Evolutionary conservation across 169 alveolate species (phyloP).

Genomic region (Toxoplasma gondii): DNA sequence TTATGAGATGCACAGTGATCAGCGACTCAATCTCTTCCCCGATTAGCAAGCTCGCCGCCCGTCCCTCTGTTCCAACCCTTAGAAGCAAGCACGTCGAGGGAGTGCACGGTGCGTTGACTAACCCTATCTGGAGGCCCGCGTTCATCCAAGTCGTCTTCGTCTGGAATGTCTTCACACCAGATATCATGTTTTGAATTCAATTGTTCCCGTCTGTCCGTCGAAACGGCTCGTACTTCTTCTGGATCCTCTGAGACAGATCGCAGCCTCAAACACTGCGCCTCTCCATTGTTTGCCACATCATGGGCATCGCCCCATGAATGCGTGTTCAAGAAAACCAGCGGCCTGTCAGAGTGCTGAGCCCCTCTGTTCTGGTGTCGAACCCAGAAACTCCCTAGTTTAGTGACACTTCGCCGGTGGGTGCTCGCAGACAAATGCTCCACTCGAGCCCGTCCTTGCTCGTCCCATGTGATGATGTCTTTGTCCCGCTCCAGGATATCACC

Average conservation of each 20-base stretch:
- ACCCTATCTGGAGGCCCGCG: background rate
- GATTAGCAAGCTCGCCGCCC: background rate
- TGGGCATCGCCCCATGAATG: background rate
- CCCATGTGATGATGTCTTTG: conserved; percentile 16
- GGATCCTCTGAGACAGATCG: background rate
- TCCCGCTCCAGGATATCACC: background rate
- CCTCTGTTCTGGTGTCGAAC: conserved; percentile 12
- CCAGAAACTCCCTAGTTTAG: conserved; percentile 33
- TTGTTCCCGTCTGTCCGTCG: background rate
- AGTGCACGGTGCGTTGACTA: background rate
- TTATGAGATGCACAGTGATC: background rate
- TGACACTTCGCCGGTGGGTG: background rate
- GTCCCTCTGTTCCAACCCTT: background rate
- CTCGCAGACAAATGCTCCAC: conserved; percentile 26
- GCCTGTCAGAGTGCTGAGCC: conserved; percentile 27
- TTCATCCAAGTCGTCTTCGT: background rate
- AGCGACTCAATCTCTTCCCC: background rate
- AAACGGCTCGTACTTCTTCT: background rate
- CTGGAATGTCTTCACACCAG: background rate
- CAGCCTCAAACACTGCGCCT: background rate
- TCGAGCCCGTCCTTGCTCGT: conserved; percentile 1
- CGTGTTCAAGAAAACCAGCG: conserved; percentile 4
- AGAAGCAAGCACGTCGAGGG: background rate
- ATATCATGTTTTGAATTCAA: background rate
- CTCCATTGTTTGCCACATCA: background rate